Percentiles rank a stretch among this genome's conserved stretches.
Evolutionary conservation across 257 asterid genomes (phyloP).

Genomic region (Scutellaria baicalensis): DNA sequence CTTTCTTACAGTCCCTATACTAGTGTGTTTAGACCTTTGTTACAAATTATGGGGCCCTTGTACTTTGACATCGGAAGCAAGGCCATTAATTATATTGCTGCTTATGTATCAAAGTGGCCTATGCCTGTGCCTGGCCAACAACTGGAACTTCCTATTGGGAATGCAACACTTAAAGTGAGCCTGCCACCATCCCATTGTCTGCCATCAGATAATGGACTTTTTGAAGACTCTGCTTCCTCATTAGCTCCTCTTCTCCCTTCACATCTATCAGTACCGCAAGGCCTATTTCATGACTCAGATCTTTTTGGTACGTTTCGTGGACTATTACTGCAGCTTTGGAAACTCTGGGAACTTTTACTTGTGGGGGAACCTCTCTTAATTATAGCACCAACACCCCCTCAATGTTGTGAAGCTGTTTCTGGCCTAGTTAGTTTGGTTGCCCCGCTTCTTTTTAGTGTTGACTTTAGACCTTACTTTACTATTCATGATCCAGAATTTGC

Average conservation of each 20-base stretch:
- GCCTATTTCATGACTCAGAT: conserved; percentile 96
- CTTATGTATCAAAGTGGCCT: conserved; percentile 86
- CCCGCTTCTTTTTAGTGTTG: conserved; percentile 84
- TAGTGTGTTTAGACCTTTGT: conserved; percentile 83
- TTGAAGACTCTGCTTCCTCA: conserved; percentile 88
- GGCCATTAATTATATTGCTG: conserved; percentile 74
- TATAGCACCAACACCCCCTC: conserved; percentile 93
- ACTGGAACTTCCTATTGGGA: conserved; percentile 89
- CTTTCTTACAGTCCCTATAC: conserved; percentile 85
- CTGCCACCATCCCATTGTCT: conserved; percentile 93
- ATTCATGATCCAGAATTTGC: conserved; percentile 93
- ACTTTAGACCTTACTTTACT: conserved; percentile 93
- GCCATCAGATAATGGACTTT: conserved; percentile 72
- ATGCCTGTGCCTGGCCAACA: conserved; percentile 78
- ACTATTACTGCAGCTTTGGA: conserved; percentile 92
- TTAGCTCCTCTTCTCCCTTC: conserved; percentile 93
- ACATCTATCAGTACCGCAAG: conserved; percentile 76
- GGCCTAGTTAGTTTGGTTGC: conserved; percentile 90
- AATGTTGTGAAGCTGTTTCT: conserved; percentile 93
- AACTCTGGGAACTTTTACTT: conserved; percentile 87
- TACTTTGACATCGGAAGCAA: conserved; percentile 92
- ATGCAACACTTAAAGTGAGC: conserved; percentile 75
- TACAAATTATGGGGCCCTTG: conserved; percentile 95
- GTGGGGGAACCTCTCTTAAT: conserved; percentile 90
- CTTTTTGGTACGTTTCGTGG: conserved; percentile 84